Evolutionary conservation across 1,284 basidiomycete species (phyloP).

Genomic region (Sporisorium iseilematis-ciliati): DNA sequence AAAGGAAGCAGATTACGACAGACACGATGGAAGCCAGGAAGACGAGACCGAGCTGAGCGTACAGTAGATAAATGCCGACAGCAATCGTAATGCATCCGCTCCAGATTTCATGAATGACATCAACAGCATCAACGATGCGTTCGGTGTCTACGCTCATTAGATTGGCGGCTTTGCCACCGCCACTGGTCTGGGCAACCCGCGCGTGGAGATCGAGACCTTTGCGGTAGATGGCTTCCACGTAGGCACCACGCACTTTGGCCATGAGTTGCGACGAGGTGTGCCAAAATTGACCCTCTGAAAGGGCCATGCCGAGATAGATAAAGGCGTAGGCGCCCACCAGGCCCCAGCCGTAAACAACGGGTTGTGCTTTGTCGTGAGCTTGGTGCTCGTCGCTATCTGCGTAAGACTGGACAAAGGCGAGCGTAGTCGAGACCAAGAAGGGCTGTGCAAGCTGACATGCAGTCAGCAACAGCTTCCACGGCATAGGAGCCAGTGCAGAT

Average conservation of each 20-base stretch:
- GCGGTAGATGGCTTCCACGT: slow-evolving; percentile 57
- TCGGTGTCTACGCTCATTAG: slow-evolving; percentile 64
- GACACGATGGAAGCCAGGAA: slow-evolving; percentile 53
- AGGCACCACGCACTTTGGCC: slow-evolving; percentile 53
- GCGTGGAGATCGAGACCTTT: slow-evolving; percentile 58
- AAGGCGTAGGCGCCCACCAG: slow-evolving; percentile 62
- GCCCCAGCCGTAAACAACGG: slow-evolving; percentile 58
- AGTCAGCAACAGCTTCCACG: slow-evolving; percentile 49
- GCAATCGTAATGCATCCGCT: slow-evolving; percentile 44
- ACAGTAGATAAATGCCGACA: slow-evolving; percentile 56
- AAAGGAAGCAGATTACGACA: slow-evolving; percentile 39
- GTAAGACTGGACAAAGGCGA: slow-evolving; percentile 54
- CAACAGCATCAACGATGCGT: slow-evolving; percentile 45
- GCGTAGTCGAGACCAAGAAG: slow-evolving; percentile 52
- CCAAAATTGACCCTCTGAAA: slow-evolving; percentile 48
- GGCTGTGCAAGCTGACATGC: slow-evolving; percentile 51
- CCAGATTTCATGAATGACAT: slow-evolving; percentile 54
- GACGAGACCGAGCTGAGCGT: slow-evolving; percentile 40
- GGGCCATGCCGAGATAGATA: slow-evolving; percentile 45
- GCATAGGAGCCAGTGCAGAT: slow-evolving; percentile 44
- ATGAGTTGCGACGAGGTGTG: slow-evolving; percentile 40
- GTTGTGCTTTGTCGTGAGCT: slow-evolving; percentile 21
- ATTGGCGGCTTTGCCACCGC: slow-evolving; percentile 55
- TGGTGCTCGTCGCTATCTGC: slow-evolving; percentile 4
- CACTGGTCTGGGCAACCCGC: slow-evolving; percentile 49